Evolutionary conservation across 768 basidiomycete species (phyloP), one percentile per base, ranked within the genome.

Genomic region (Lactifluus pinguis): DNA sequence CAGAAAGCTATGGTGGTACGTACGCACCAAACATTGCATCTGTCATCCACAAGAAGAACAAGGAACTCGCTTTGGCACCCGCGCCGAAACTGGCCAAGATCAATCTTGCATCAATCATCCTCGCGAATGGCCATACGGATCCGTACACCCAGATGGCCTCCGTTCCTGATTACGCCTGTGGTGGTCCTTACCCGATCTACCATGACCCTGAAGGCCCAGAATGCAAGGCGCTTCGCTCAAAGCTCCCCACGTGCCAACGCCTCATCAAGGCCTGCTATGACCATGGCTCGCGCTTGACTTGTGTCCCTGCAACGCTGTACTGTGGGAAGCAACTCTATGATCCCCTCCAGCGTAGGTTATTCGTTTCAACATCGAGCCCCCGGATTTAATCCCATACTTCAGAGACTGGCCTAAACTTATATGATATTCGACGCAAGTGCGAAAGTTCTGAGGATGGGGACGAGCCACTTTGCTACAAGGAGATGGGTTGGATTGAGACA

Each of bases 91-190:
- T 92, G 45, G 76, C 82, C 66, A 78, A 79, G 64, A 84, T 97
- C 73, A 92, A 94, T 74, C 80, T 95, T 36, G 83, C 80, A 34
- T 92, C 88, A 0, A 73, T 98, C 51, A 79, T 98, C 64, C 81
- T 98, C 54, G 95, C 87, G 4, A 97, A 94, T 69, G 95, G 91
- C 10, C 76, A 89, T 53, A 93, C 92, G 0, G 87, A 95, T 66
- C 89, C 91, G 8, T 84, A 82, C 68, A 74, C 83, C 45, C 95
- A 98, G 69, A 85, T 91, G 76, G 85, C 80, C 4, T 79, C 83
- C 39, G 75, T 97, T 21, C 86, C 91, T 1, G 93, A 95, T 64
- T 92, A 84, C 67, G 85, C 83, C 14, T 94, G 92, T 68, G 79
- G 87, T 10, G 88, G 89, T 5, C 87, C 88, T 6, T 95, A 87